These are phyloP conservation scores for Cyclostephanos invisitatus DNA, from an alignment of 108 stramenopile genomes.

Conservation along the genomic window DNA sequence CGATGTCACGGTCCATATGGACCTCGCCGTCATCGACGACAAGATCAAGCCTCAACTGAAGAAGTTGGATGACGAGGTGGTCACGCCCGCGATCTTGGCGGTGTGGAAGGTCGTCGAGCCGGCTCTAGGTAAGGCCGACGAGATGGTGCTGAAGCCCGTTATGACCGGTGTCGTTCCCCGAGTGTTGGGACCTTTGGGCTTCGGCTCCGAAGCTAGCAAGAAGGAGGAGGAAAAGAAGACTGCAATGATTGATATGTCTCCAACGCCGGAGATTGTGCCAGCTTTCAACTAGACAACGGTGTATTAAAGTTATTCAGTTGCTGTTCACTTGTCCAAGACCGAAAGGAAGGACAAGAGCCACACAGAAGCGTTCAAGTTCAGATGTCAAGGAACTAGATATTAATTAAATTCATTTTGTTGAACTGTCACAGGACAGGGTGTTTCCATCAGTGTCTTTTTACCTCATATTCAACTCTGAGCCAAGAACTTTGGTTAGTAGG, in stretches of 20 bases:
- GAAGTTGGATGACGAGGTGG: conserved; percentile 56
- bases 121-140: conserved; percentile 61
- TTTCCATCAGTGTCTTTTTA: too few species aligned
- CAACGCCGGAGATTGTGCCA: conserved; percentile 33
- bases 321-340: not conserved
- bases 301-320: not conserved
- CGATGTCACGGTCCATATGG: conserved; percentile 45
- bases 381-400: too few species aligned
- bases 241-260: conserved; percentile 20
- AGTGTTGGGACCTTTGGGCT: conserved; percentile 25
- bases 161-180: conserved; percentile 33
- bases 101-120: conserved; percentile 51
- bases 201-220: conserved; percentile 7
- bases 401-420: too few species aligned
- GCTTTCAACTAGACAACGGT: conserved; percentile 16
- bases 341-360: too few species aligned
- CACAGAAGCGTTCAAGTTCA: too few species aligned
- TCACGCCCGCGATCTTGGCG: conserved; percentile 68
- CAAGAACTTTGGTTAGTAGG: too few species aligned
- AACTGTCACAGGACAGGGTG: too few species aligned
- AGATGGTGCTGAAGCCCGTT: conserved; percentile 48
- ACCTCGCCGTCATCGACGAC: conserved; percentile 50
- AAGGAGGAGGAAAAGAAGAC: conserved; percentile 21
- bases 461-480: too few species aligned
- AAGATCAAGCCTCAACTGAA: conserved; percentile 48